A percentile compares a stretch with the other conserved stretches of the same genome.
Conservation (phyloP, 768 basidiomycete genomes). For the Peribolospora baueri region DNA sequence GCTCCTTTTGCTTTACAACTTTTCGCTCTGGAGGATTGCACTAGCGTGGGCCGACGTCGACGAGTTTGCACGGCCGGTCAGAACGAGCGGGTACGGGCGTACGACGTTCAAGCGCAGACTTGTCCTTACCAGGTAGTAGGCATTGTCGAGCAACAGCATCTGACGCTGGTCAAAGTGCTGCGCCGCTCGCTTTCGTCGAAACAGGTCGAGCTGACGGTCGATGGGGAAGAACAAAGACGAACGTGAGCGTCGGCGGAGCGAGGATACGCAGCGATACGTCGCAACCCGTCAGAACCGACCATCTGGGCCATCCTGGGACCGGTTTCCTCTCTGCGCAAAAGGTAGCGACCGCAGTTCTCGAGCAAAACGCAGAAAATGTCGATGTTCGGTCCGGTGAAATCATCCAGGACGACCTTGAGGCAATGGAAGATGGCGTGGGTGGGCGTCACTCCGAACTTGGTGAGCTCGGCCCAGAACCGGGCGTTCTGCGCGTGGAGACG, state of each 20-base stretch:
- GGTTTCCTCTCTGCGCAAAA: constrained; percentile 70
- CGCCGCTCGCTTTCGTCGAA: constrained; percentile 80
- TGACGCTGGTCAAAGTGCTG: constrained; percentile 84
- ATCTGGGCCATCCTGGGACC: constrained; percentile 63
- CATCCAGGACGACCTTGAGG: constrained; percentile 91
- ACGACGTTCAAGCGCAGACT: not conserved
- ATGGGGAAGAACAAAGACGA: not conserved
- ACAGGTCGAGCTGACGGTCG: constrained; percentile 47
- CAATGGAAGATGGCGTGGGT: constrained; percentile 78
- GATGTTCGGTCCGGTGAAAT: constrained; percentile 74
- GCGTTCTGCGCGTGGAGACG: constrained; percentile 38
- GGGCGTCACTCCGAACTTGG: constrained; percentile 85
- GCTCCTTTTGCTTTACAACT: constrained; percentile 60
- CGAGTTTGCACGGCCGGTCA: not conserved
- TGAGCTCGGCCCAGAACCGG: constrained; percentile 63
- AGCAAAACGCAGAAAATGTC: constrained; percentile 77
- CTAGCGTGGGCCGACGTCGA: constrained; percentile 21
- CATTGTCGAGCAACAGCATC: constrained; percentile 73
- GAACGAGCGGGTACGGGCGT: not conserved
- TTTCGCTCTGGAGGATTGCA: constrained; percentile 91
- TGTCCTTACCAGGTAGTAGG: constrained; percentile 65
- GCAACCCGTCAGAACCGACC: constrained; percentile 26
- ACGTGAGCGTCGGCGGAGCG: not conserved
- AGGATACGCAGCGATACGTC: not conserved
- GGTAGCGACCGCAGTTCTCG: constrained; percentile 80